phyloP scores from a whole-genome alignment of 176 grass and related monocot species.

The Aegilops umbellulata region DNA sequence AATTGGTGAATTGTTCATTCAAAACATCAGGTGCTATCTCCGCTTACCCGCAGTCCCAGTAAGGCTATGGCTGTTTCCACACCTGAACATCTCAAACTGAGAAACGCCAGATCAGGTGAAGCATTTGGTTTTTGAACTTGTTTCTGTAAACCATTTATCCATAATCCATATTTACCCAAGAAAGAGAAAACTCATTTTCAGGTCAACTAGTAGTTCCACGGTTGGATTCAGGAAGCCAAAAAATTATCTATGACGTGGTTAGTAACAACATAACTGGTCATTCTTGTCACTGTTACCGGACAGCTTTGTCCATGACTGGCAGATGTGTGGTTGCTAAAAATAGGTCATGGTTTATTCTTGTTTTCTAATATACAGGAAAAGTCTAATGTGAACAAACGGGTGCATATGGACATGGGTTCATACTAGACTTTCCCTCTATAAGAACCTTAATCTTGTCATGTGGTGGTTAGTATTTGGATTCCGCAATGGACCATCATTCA shows the following conservation, averaged over 20 bases:
- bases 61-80: slow-evolving; percentile 22
- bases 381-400: too few relatives aligned
- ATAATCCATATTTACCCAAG: slow-evolving; percentile 7
- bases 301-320: not conserved
- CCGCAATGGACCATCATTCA: too few relatives aligned
- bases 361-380: too few relatives aligned
- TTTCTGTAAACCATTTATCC: not conserved
- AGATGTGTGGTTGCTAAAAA: not conserved
- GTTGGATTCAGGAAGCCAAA: slow-evolving; percentile 32
- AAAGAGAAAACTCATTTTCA: slow-evolving; percentile 17
- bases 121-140: slow-evolving; percentile 8
- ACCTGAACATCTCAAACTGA: slow-evolving; percentile 34
- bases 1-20: not conserved
- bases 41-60: slow-evolving; percentile 2
- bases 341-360: not conserved
- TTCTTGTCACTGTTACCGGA: not conserved
- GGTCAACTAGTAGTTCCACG: slow-evolving; percentile 31
- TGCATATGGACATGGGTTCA: too few relatives aligned
- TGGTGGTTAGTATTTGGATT: too few relatives aligned
- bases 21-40: slow-evolving; percentile 18
- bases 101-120: slow-evolving; percentile 23
- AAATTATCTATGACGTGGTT: slow-evolving; percentile 23
- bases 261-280: not conserved
- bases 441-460: too few relatives aligned
- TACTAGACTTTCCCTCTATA: too few relatives aligned